Evolutionary conservation across 495 filamentous ascomycete species (phyloP), one percentile per base, ranked within the genome.

Genomic region (Annulohypoxylon maeteangense): DNA sequence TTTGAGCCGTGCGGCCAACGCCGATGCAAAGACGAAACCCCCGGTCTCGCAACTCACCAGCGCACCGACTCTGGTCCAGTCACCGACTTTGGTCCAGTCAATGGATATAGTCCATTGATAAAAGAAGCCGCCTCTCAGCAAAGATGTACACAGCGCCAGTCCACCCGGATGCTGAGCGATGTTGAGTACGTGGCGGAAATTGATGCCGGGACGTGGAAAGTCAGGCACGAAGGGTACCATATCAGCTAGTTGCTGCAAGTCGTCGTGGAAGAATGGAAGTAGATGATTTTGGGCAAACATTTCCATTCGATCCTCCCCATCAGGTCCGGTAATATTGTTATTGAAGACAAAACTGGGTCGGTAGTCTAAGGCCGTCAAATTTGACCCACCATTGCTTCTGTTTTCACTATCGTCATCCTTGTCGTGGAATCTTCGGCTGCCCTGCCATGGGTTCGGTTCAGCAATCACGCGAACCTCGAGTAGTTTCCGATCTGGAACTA

Each of bases 181-280:
- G 72, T 77, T 76, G 75, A 90, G 87, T 14, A 90, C 84, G 68
- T 90, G 86, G 60, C 81, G 84, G 78, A 90, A 90, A 29, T 84
- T 75, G 71, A 89, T 80, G 62, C 79, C 82, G 18, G 67, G 79
- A 53, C 80, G 78, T 72, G 87, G 88, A 74, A 88, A 90, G 74
- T 84, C 75, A 54, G 82, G 77, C 58, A 87, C 71, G 3, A 59
- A 50, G 67, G 77, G 83, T 31, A 89, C 84, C 86, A 89, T 87
- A 66, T 78, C 64, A 42, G 78, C 79, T 23, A 91, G 80, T 71
- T 74, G 80, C 73, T 84, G 78, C 50, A 89, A 67, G 67, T 86
- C 82, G 25, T 81, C 75, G 67, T 84, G 69, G 50, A 89, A 47
- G 71, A 87, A 82, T 12, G 83, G 86, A 76, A 89, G 76, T 23